Evolutionary conservation across 176 grass and related monocot species (phyloP).

Genomic region (Carex littledalei): DNA sequence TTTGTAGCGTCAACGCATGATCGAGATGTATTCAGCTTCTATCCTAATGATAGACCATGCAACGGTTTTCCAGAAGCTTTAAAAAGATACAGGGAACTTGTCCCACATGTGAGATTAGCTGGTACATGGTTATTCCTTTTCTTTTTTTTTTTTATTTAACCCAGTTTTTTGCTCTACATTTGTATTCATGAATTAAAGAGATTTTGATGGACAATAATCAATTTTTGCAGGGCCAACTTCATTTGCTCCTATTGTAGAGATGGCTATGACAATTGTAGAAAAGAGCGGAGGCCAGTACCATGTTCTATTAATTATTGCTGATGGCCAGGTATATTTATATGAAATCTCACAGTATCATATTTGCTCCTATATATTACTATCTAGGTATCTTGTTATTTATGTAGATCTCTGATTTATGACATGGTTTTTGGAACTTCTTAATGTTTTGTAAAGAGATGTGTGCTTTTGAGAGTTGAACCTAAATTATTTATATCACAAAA

Average conservation of each 20-base stretch:
- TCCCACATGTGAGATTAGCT: slow-evolving; percentile 65
- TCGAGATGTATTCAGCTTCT: slow-evolving; percentile 75
- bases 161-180: background rate
- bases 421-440: background rate
- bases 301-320: slow-evolving; percentile 87
- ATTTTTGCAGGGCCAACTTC: slow-evolving; percentile 69
- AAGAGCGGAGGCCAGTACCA: slow-evolving; percentile 89
- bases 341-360: background rate
- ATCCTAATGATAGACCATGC: slow-evolving; percentile 63
- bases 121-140: slow-evolving; percentile 34
- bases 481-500: background rate
- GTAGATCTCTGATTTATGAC: background rate
- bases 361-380: background rate
- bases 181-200: background rate
- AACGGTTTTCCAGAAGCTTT: slow-evolving; percentile 80
- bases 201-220: background rate
- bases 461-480: background rate
- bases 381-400: background rate
- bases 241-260: slow-evolving; percentile 89
- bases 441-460: background rate
- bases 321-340: slow-evolving; percentile 61
- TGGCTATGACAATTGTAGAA: slow-evolving; percentile 86
- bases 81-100: slow-evolving; percentile 67
- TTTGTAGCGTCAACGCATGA: slow-evolving; percentile 82
- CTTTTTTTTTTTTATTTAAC: background rate